Base-by-base conservation (phyloP, 1,284 basidiomycete species). In the Cystobasidium slooffiae region DNA sequence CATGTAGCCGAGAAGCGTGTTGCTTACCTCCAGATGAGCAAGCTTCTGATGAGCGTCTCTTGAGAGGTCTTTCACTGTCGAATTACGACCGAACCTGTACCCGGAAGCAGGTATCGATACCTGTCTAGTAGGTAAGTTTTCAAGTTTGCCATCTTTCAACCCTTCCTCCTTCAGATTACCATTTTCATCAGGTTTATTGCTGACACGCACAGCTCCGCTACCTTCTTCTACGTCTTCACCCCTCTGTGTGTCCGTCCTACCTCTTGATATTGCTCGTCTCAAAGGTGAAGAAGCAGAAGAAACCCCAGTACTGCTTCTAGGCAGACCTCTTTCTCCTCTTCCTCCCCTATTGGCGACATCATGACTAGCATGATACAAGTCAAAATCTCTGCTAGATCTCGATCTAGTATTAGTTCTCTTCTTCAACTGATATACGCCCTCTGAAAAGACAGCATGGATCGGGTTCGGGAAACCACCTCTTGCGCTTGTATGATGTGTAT, bases 401-500 rank as follows among this genome's bases (percentile, higher is more conserved):
- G 39, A 18, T 9, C 22, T 59, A 59, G 18, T 59, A 22, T 43
- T 44, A n/a, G 39, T 43, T 24, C 69, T 46, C 16, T 64, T 51
- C 39, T 49, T 49, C 22, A 72, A 47, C 44, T 72, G 69, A 63
- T 62, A 46, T 18, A 59, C 22, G 49, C 69, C 69, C 55, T 62
- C 47, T 46, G 24, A 41, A 37, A 61, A 72, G 24, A 72, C 43
- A 63, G 69, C 56, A 37, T 43, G 31, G 16, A 72, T 41, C n/a
- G 69, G 69, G 43, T 72, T 72, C 18, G 69, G 69, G 39, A 72
- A 72, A 22, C 69, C 69, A 41, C 69, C 69, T 55, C 69, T 59
- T 43, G 64, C 22, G 43, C 64, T 53, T 52, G 44, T 46, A 43
- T 53, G 64, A 1, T 53, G 64, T 6, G 31, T 22, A 39, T 24